Base-by-base conservation (phyloP, 495 filamentous ascomycete species). In the Penicillium parvum region DNA sequence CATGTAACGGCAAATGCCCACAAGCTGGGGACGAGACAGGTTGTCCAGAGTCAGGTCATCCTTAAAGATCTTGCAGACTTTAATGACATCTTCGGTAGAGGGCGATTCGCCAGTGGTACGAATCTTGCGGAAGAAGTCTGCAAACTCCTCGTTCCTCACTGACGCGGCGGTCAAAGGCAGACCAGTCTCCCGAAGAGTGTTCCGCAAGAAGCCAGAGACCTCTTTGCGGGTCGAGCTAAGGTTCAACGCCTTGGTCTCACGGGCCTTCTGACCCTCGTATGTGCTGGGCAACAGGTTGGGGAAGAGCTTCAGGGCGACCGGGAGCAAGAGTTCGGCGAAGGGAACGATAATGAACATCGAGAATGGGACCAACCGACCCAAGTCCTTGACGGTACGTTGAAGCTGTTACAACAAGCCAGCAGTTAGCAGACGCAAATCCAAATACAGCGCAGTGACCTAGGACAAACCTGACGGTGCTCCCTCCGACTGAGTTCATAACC, bases 11-110 rank as follows among this genome's bases (percentile, higher is more conserved):
- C 91, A 95, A 78, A 99, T 99, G 26, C 81, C 95, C 17, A 99
- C 92, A 25, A 99, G 74, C 62, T 99, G 92, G 12, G 92, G 91
- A 36, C 92, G 79, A 2, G 91, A 96, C 53, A 99, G 68, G 64
- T 97, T 97, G 80, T 99, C 92, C 11, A 99, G 77, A 0, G 92
- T 99, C 46, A 99, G 58, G 61, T 99, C 92, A 65, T 99, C 92
- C 67, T 92, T 95, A 76, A 99, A 99, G 57, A 95, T 84, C 76
- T 99, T 95, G 83, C 94, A 97, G 41, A 99, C 92, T 70, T 90
- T 96, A 69, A 99, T 95, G 47, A 99, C 86, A 60, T 97, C 92
- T 47, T 85, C 79, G 29, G 81, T 81, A 10, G 87, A 90, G 0
- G 94, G 94, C 18, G 80, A 68, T 70, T 97, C 91, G 19, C 90